phyloP scores from a whole-genome alignment of 352 stramenopile species.

The Saprolegnia parasitica region DNA sequence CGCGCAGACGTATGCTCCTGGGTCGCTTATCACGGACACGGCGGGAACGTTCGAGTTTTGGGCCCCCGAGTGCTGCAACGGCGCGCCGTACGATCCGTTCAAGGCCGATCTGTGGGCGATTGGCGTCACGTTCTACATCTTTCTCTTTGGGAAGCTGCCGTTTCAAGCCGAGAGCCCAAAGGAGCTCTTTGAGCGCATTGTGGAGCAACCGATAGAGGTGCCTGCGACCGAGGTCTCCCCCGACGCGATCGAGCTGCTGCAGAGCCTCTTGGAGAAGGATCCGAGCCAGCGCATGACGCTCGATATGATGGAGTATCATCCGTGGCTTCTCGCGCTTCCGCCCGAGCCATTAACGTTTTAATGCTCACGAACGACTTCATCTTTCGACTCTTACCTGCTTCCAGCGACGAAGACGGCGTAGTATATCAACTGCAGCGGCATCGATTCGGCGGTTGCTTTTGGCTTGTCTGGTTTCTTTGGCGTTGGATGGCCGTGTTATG shows the following conservation, averaged over 20 bases:
- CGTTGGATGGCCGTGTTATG: no score
- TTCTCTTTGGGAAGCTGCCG: slow-evolving; percentile 74
- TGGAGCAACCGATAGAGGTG: slow-evolving; percentile 41
- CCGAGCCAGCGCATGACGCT: slow-evolving; percentile 50
- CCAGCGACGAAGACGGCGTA: slow-evolving; percentile 8
- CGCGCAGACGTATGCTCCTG: slow-evolving; percentile 39
- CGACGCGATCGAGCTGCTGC: slow-evolving; percentile 47
- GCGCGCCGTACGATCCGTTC: slow-evolving; percentile 79
- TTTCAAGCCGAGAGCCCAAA: slow-evolving; percentile 67
- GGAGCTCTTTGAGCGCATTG: slow-evolving; percentile 79
- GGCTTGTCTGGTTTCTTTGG: no score
- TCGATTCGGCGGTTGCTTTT: no score
- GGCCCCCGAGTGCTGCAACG: slow-evolving; percentile 81
- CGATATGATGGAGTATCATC: slow-evolving; percentile 45
- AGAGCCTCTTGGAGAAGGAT: slow-evolving; percentile 48
- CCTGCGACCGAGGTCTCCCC: slow-evolving; percentile 28
- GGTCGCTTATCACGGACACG: slow-evolving; percentile 53
- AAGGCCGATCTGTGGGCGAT: slow-evolving; percentile 82
- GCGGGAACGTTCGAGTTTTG: slow-evolving; percentile 89
- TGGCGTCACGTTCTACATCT: slow-evolving; percentile 81
- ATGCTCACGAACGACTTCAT: not conserved
- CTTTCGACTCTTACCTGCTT: no score
- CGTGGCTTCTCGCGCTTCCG: slow-evolving; percentile 41
- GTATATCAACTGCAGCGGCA: no score
- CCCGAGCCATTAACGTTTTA: slow-evolving; percentile 14